Base-by-base conservation (phyloP, 371 early-diverging fungal species). In the Smittium mucronatum region DNA sequence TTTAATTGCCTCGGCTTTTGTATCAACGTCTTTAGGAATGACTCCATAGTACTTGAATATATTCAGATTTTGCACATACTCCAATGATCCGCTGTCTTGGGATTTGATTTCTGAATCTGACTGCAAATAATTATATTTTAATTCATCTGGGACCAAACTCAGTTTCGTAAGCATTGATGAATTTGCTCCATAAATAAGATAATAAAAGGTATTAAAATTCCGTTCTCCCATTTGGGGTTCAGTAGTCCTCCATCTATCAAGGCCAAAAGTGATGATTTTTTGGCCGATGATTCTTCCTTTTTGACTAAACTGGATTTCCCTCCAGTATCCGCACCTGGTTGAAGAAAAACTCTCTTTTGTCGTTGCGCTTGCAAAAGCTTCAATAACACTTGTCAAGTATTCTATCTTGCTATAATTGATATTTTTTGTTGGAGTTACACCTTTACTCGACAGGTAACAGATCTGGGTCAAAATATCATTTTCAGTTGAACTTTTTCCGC, bases 171-270 rank as follows among this genome's bases (percentile, higher is more conserved):
- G 83, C 73, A 87, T 87, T 64, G 81, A 83, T 2, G 79, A 70
- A 0, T 83, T 82, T 16, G 84, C 80, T 8, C 88, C 85, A 67
- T 75, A 85, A 72, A 85, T 81, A 67, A 95, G 82, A 34, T 90
- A 86, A 74, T 95, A 92, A 73, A 97, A 94, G 34, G 93, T 87
- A 75, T 96, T 90, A 76, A 93, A 97, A 61, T 86, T 90, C 66
- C 90, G 82, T 71, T 93, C 93, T 67, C 85, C 86, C n/a, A 82
- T 69, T 32, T 77, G 78, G 21, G 81, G 77, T 17, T 81, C 73
- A 17, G 87, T 85, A 1, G 93, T 85, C 63, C 94, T 81, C 67
- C 85, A 78, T 58, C 88, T 84, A 75, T 99, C 97, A 58, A 98
- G 85, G 29, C 91, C 83, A 76, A 89, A 97, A 17, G 90, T 87